Conservation (phyloP, 352 stramenopile genomes). For the Globisporangium perplexum region DNA sequence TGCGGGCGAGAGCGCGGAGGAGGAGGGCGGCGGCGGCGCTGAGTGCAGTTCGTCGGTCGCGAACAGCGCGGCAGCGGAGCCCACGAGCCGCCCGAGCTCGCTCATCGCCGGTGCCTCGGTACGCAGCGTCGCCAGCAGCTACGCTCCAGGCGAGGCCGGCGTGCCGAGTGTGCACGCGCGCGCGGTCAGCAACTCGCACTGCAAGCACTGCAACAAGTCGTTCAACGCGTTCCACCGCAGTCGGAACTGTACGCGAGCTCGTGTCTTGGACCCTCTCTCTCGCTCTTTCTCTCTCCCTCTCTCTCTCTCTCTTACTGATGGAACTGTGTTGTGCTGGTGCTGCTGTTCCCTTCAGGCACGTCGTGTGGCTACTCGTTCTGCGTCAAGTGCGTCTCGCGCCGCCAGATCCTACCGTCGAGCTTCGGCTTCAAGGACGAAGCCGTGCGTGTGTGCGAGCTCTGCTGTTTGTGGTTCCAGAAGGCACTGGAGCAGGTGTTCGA, state of each 20-base stretch:
- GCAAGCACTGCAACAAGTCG: constrained; percentile 47
- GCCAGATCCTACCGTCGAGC: constrained; percentile 42
- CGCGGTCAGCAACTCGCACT: constrained; percentile 25
- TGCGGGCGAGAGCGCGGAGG: constrained; percentile 23
- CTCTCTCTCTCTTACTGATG: neutral
- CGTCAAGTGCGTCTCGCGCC: constrained; percentile 52
- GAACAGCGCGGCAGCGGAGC: neutral
- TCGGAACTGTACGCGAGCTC: constrained; percentile 30
- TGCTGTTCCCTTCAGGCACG: constrained; percentile 4
- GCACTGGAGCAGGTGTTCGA: constrained; percentile 67
- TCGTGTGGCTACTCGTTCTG: constrained; percentile 59
- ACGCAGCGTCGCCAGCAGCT: constrained; percentile 6
- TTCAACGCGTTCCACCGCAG: constrained; percentile 71
- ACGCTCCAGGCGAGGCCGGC: constrained; percentile 13
- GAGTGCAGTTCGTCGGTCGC: constrained; percentile 10
- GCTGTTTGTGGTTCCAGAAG: constrained; percentile 57
- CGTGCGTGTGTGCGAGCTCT: constrained; percentile 55
- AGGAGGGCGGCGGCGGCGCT: no score
- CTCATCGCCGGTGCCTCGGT: neutral
- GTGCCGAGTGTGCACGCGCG: constrained; percentile 38
- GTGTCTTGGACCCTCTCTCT: neutral
- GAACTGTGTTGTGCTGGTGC: no score
- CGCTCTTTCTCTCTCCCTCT: neutral
- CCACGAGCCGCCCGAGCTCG: neutral
- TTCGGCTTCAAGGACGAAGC: constrained; percentile 52